Evolutionary conservation across 768 basidiomycete genomes (phyloP).

Genomic region (Holtermannia corniformis): DNA sequence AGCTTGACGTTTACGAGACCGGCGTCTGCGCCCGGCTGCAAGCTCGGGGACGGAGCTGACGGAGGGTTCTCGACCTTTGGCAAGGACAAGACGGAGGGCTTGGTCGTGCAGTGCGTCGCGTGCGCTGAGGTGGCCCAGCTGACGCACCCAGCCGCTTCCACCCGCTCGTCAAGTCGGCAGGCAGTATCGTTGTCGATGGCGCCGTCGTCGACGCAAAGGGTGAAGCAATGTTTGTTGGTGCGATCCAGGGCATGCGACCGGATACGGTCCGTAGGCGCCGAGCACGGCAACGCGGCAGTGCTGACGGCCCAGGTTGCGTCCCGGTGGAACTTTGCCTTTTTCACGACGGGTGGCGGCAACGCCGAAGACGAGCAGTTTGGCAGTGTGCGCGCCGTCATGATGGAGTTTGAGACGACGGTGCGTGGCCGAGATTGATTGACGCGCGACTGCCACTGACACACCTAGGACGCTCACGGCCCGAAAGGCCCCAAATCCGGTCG

Average conservation of each 20-base stretch:
- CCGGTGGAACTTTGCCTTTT: constrained; percentile 90
- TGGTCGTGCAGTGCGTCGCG: constrained; percentile 58
- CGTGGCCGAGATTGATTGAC: constrained; percentile 3
- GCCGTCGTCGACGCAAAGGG: constrained; percentile 44
- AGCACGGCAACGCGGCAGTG: neutral
- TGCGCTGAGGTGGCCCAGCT: neutral
- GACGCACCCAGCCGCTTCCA: constrained; percentile 56
- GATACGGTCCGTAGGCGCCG: constrained; percentile 50
- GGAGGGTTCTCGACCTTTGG: constrained; percentile 53
- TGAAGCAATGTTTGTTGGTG: constrained; percentile 70
- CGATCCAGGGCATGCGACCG: constrained; percentile 97
- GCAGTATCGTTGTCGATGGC: constrained; percentile 60
- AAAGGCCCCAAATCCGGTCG: constrained; percentile 71
- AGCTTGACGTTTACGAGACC: constrained; percentile 65
- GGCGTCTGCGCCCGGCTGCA: constrained; percentile 69
- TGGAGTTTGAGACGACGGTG: constrained; percentile 82
- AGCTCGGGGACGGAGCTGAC: constrained; percentile 74
- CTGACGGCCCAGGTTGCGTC: constrained; percentile 51
- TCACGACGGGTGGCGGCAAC: constrained; percentile 54
- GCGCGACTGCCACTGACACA: neutral
- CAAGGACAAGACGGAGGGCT: constrained; percentile 41
- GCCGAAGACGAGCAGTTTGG: constrained; percentile 47
- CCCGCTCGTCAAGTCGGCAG: constrained; percentile 58
- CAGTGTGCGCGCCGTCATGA: constrained; percentile 77
- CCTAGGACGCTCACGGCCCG: constrained; percentile 58